These are phyloP conservation scores for Calvatia gigantea DNA, from an alignment of 768 basidiomycete species.

Conservation along the genomic window DNA sequence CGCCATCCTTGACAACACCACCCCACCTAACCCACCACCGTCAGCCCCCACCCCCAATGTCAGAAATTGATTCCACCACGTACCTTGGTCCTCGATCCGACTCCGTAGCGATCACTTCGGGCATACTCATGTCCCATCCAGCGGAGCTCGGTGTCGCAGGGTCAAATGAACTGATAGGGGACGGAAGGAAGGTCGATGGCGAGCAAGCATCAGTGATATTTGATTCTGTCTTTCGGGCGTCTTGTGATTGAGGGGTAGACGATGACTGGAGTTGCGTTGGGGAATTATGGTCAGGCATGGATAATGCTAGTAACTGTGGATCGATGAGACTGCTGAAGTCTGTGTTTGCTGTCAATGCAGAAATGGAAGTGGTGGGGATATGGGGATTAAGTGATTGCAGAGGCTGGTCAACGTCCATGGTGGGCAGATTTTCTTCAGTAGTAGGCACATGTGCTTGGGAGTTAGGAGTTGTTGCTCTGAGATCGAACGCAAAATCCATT, in stretches of 20 bases:
- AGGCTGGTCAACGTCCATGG: not conserved
- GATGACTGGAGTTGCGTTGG: not conserved
- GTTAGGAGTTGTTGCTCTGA: not conserved
- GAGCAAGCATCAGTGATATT: slow-evolving; percentile 9
- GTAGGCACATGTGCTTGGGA: not conserved
- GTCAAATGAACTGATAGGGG: slow-evolving; percentile 28
- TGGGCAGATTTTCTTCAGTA: not conserved
- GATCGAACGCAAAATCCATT: not conserved
- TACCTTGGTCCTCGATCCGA: slow-evolving; percentile 17
- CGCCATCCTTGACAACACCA: slow-evolving; percentile 11
- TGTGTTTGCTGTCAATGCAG: not conserved
- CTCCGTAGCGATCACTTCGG: slow-evolving; percentile 25
- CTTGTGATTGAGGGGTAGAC: not conserved
- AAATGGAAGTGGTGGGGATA: too few species aligned
- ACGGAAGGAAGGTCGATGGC: slow-evolving; percentile 26
- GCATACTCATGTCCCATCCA: slow-evolving; percentile 30
- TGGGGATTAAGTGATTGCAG: not conserved
- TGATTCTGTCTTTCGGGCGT: not conserved
- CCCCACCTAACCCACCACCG: slow-evolving; percentile 8
- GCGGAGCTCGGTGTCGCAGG: slow-evolving; percentile 36
- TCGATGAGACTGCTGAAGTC: slow-evolving; percentile 25
- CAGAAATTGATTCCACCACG: slow-evolving; percentile 19
- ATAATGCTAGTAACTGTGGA: slow-evolving; percentile 28
- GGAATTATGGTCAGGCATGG: slow-evolving; percentile 12
- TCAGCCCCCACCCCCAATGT: not conserved